phyloP scores from a whole-genome alignment of 257 asterid species.

The Agastache rugosa region DNA sequence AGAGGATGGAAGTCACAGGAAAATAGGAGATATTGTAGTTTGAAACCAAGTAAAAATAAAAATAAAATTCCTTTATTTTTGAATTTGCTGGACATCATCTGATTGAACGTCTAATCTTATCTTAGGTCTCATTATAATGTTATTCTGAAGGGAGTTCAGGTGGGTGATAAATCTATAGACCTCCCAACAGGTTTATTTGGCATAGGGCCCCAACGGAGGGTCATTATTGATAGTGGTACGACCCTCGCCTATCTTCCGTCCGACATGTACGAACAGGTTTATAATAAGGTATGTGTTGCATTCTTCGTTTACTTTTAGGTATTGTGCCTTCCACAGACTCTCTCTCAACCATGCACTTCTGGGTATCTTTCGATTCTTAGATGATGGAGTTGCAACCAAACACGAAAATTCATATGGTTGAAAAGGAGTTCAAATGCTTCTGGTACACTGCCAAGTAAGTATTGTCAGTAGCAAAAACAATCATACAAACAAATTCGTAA shows the following conservation, averaged over 20 bases:
- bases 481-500: background rate
- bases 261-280: conserved; percentile 48
- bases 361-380: conserved; percentile 33
- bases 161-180: conserved; percentile 52
- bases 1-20: too few relatives aligned
- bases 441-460: conserved; percentile 58
- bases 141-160: conserved; percentile 56
- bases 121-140: conserved; percentile 69
- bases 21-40: too few relatives aligned
- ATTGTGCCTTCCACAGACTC: background rate
- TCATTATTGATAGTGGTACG: conserved; percentile 73
- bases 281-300: conserved; percentile 41
- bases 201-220: conserved; percentile 41
- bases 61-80: background rate
- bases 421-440: conserved; percentile 53
- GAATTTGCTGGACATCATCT: conserved; percentile 18
- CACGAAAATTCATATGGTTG: conserved; percentile 44
- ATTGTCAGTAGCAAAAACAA: background rate
- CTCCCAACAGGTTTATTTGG: conserved; percentile 52
- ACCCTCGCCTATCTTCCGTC: conserved; percentile 73
- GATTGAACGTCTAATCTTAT: conserved; percentile 36
- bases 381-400: conserved; percentile 43
- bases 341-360: conserved; percentile 7
- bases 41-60: too few relatives aligned
- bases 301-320: background rate